Conservation (phyloP, 2,329 filamentous ascomycete species). For the Cercospora sojina region DNA sequence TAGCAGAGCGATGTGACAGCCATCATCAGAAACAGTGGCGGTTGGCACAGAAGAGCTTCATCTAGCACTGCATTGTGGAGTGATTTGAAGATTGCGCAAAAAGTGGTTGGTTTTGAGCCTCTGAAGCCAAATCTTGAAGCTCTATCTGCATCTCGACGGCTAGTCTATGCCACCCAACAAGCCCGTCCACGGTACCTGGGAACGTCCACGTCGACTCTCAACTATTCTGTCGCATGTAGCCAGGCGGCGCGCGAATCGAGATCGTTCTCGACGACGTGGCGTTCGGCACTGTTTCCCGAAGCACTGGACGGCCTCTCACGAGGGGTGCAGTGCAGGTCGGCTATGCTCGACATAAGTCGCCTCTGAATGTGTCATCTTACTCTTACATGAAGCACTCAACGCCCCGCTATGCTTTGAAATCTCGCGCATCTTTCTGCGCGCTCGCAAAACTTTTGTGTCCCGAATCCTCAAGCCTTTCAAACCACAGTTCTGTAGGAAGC, state of each 20-base stretch:
- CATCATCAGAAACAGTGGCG: background rate
- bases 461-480: slow-evolving; percentile 23
- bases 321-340: background rate
- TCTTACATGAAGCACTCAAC: slow-evolving; percentile 16
- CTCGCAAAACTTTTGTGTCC: background rate
- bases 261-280: background rate
- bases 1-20: background rate
- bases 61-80: background rate
- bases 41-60: background rate
- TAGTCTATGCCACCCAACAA: background rate
- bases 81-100: background rate
- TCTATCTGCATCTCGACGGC: background rate
- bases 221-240: background rate
- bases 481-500: slow-evolving; percentile 82
- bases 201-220: background rate
- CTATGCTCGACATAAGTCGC: background rate
- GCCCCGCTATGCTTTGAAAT: slow-evolving; percentile 24
- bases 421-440: slow-evolving; percentile 7
- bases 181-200: background rate
- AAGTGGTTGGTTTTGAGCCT: background rate
- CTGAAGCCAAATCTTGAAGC: background rate
- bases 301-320: background rate
- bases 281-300: background rate
- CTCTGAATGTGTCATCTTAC: background rate
- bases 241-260: background rate